These are phyloP conservation scores for Pyracantha coccinea DNA, from an alignment of 331 rosid species.

Conservation along the genomic window DNA sequence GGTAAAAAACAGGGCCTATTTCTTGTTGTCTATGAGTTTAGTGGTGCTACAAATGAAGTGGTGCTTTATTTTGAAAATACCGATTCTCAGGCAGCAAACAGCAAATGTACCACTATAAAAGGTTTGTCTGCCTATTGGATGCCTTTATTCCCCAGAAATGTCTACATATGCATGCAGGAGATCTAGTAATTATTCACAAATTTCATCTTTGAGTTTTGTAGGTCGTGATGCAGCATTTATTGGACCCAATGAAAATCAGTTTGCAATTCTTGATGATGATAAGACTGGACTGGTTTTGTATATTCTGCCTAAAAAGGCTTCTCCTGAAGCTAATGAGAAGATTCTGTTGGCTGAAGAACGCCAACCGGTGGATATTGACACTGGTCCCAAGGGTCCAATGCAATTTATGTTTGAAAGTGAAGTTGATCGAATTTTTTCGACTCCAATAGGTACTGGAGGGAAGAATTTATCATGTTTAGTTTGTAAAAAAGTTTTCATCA, in stretches of 20 bases:
- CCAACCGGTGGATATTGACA: slow-evolving; percentile 38
- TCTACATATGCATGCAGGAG: neutral
- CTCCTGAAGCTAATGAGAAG: slow-evolving; percentile 53
- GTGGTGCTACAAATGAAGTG: slow-evolving; percentile 71
- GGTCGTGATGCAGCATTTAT: slow-evolving; percentile 94
- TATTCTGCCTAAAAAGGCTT: slow-evolving; percentile 63
- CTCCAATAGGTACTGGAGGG: slow-evolving; percentile 76
- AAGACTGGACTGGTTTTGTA: slow-evolving; percentile 77
- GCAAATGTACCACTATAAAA: slow-evolving; percentile 75
- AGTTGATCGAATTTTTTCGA: slow-evolving; percentile 85
- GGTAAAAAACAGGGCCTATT: slow-evolving; percentile 73
- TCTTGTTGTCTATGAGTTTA: slow-evolving; percentile 79
- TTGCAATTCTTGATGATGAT: slow-evolving; percentile 92
- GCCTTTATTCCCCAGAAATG: neutral
- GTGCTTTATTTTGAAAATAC: slow-evolving; percentile 81
- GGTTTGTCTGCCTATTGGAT: slow-evolving; percentile 37
- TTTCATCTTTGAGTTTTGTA: slow-evolving; percentile 29
- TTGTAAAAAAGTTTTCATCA: neutral
- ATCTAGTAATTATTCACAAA: slow-evolving; percentile 13
- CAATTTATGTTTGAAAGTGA: slow-evolving; percentile 89
- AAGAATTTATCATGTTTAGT: slow-evolving; percentile 4
- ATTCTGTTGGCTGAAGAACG: slow-evolving; percentile 48
- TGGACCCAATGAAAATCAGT: slow-evolving; percentile 90
- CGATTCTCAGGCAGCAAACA: slow-evolving; percentile 41
- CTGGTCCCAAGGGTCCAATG: slow-evolving; percentile 49